Percentiles rank a stretch among this genome's conserved stretches.
Evolutionary conservation across 1,284 basidiomycete genomes (phyloP).

Genomic region (Fistulina hepatica): DNA sequence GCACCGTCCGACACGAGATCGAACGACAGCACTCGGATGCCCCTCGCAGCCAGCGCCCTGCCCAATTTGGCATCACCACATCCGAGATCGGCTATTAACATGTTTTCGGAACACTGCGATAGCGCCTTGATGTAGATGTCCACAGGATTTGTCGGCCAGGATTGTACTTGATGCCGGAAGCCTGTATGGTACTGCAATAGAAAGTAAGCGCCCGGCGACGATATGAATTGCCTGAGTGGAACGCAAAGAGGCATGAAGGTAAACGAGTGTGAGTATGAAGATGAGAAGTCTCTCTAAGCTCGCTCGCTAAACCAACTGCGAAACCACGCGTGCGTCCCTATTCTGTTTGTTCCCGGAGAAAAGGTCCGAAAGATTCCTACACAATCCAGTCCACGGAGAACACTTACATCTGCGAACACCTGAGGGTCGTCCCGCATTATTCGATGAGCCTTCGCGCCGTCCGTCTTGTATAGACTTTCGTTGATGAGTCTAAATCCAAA

Average conservation of each 20-base stretch:
- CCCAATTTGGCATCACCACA: conserved; percentile 93
- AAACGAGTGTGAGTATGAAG: conserved; percentile 3
- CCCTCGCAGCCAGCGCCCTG: conserved; percentile 55
- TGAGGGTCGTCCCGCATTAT: conserved; percentile 76
- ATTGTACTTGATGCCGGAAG: conserved; percentile 80
- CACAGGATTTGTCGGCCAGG: conserved; percentile 88
- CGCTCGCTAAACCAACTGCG: too few species aligned
- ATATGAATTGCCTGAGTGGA: not conserved
- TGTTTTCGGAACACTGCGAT: conserved; percentile 48
- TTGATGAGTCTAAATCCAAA: conserved; percentile 63
- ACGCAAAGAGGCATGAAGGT: conserved; percentile 1
- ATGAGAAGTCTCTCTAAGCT: too few species aligned
- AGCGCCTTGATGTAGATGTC: conserved; percentile 59
- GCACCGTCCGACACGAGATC: conserved; percentile 68
- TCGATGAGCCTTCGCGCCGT: conserved; percentile 59
- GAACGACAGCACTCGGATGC: conserved; percentile 65
- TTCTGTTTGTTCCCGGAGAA: too few species aligned
- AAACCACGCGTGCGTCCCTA: too few species aligned
- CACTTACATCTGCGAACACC: conserved; percentile 31
- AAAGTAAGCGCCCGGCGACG: too few species aligned
- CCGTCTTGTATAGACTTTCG: conserved; percentile 77
- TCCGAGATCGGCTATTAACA: conserved; percentile 86
- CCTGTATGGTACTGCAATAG: conserved; percentile 73
- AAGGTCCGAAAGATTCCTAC: too few species aligned
- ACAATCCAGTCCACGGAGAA: conserved; percentile 6